A percentile compares a stretch with the other conserved stretches of the same genome.
These are phyloP conservation scores for Globisporangium middletonii DNA, from an alignment of 352 stramenopile genomes.

Conservation along the genomic window DNA sequence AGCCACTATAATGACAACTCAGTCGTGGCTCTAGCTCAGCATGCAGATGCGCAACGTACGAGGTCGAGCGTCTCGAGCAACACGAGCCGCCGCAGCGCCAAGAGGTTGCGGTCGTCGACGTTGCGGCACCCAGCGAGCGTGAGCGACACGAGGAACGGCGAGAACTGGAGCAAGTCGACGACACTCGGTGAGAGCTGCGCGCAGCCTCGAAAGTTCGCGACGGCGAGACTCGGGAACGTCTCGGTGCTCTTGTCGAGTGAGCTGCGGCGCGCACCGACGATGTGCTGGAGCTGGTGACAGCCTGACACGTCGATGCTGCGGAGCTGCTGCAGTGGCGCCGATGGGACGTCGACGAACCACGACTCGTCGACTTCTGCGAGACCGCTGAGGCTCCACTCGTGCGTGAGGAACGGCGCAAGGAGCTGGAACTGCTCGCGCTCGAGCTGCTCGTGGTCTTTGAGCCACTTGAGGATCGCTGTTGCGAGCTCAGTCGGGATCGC, in stretches of 20 bases:
- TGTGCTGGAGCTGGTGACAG: conserved; percentile 42
- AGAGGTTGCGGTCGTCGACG: conserved; percentile 49
- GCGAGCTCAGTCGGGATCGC: conserved; percentile 41
- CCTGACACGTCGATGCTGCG: conserved; percentile 51
- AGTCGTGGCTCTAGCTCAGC: background rate
- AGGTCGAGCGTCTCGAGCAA: conserved; percentile 45
- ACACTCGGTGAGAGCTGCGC: conserved; percentile 30
- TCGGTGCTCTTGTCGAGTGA: conserved; percentile 25
- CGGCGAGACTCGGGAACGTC: conserved; percentile 46
- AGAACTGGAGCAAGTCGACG: conserved; percentile 52
- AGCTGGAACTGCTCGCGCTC: conserved; percentile 49
- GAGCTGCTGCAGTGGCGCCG: conserved; percentile 36
- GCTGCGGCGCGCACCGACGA: conserved; percentile 32
- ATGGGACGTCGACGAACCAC: conserved; percentile 59
- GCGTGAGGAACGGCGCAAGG: conserved; percentile 39
- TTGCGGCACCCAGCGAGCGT: conserved; percentile 55
- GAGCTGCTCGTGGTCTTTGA: conserved; percentile 48
- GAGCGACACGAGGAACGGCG: conserved; percentile 42
- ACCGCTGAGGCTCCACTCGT: conserved; percentile 54
- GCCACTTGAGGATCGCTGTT: conserved; percentile 34
- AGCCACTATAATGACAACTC: background rate
- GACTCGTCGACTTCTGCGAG: conserved; percentile 43
- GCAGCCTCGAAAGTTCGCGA: conserved; percentile 50
- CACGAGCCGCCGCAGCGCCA: conserved; percentile 29
- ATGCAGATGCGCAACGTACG: conserved; percentile 22